phyloP scores from a whole-genome alignment of 139 green algal species.

The Ettlia oleoabundans region DNA sequence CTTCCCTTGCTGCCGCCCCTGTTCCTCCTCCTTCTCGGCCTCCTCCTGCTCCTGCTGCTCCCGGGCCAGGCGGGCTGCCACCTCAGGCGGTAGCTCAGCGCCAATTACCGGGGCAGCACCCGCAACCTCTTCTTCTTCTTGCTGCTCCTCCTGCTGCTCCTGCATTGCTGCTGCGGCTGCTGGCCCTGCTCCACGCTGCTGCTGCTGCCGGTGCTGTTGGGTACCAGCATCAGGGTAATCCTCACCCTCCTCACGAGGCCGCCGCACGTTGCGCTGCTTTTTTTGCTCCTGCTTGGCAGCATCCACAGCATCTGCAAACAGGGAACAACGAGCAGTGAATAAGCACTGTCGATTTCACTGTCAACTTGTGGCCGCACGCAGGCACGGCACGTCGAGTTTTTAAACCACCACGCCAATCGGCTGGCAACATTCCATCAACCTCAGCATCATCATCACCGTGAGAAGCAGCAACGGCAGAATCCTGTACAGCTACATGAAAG shows the following conservation, averaged over 20 bases:
- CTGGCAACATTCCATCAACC: not conserved
- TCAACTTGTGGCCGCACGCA: too few species aligned
- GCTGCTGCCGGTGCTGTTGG: not conserved
- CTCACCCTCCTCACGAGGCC: not conserved
- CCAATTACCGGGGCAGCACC: not conserved
- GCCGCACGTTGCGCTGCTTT: constrained; percentile 23
- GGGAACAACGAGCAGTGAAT: not conserved
- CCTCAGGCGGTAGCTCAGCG: constrained; percentile 26
- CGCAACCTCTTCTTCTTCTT: not conserved
- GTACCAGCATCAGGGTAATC: not conserved
- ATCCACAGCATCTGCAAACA: not conserved
- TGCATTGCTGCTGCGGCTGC: not conserved
- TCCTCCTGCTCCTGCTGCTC: constrained; percentile 19
- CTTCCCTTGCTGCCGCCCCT: not conserved
- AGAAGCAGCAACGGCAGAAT: not conserved
- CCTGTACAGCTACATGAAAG: too few species aligned
- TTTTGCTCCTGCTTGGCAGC: constrained; percentile 9
- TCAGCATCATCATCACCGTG: not conserved
- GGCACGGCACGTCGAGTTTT: too few species aligned
- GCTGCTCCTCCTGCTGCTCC: not conserved
- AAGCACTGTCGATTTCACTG: too few species aligned
- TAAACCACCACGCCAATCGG: not conserved
- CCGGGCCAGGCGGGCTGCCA: not conserved
- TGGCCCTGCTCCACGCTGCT: not conserved
- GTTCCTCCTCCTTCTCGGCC: constrained; percentile 24